phyloP scores from a whole-genome alignment of 495 filamentous ascomycete genomes.

The Penicillium roqueforti region DNA sequence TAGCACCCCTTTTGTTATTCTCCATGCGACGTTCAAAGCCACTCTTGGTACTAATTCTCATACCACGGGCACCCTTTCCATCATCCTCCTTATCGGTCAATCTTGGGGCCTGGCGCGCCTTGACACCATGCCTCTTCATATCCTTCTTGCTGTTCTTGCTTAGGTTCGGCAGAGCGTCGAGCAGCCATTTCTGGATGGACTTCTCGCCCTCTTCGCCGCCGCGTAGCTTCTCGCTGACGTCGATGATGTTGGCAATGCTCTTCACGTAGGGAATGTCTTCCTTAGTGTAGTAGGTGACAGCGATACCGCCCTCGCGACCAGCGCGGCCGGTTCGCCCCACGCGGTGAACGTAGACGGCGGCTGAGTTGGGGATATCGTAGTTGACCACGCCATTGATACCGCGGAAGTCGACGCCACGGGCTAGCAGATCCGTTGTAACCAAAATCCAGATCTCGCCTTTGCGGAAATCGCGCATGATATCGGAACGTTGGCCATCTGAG shows the following conservation, averaged over 20 bases:
- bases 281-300: constrained; percentile 90
- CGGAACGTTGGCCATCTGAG: constrained; percentile 65
- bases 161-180: constrained; percentile 79
- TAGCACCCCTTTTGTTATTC: constrained; percentile 69
- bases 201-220: constrained; percentile 36
- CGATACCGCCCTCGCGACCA: constrained; percentile 82
- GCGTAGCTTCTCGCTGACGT: constrained; percentile 66
- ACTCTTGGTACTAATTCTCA: constrained; percentile 86
- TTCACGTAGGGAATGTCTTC: constrained; percentile 90
- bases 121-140: constrained; percentile 77
- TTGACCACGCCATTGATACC: constrained; percentile 92
- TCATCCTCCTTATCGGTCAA: constrained; percentile 38
- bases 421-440: constrained; percentile 88
- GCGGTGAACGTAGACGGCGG: constrained; percentile 87
- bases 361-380: constrained; percentile 89
- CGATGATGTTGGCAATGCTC: constrained; percentile 87
- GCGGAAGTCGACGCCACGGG: constrained; percentile 86
- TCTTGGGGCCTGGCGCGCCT: constrained; percentile 55
- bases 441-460: constrained; percentile 93
- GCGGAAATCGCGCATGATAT: constrained; percentile 84
- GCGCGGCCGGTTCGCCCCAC: constrained; percentile 88
- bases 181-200: constrained; percentile 76
- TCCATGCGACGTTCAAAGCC: constrained; percentile 78
- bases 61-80: constrained; percentile 28
- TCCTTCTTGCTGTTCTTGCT: constrained; percentile 77